Percentiles rank a stretch among this genome's conserved stretches.
Evolutionary conservation across 2,329 filamentous ascomycete genomes (phyloP).

Genomic region (Exophiala lecanii-corni): DNA sequence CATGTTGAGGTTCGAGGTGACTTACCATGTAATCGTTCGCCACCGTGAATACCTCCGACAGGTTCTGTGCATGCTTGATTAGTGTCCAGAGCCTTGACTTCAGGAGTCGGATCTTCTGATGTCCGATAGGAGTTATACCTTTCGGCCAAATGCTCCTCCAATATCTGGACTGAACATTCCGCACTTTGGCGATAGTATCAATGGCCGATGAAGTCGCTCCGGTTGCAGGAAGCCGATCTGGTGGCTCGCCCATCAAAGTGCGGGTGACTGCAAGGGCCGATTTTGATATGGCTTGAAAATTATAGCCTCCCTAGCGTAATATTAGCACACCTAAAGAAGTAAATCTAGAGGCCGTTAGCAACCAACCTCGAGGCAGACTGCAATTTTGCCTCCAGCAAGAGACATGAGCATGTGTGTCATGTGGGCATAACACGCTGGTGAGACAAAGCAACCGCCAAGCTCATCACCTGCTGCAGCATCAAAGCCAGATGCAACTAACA

Average conservation of each 20-base stretch:
- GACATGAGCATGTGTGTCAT: constrained; percentile 99
- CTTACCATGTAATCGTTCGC: constrained; percentile 60
- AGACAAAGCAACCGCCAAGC: constrained; percentile 87
- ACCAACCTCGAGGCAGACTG: constrained; percentile 74
- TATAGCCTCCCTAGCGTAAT: constrained; percentile 69
- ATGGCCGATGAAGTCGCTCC: constrained; percentile 50
- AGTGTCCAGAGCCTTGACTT: background rate
- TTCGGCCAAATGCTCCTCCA: constrained; percentile 86
- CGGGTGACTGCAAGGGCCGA: constrained; percentile 87
- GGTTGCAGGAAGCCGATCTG: constrained; percentile 53
- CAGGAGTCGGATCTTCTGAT: background rate
- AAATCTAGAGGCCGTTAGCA: no score
- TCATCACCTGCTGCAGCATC: constrained; percentile 93
- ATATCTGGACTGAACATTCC: constrained; percentile 58
- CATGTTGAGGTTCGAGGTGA: background rate
- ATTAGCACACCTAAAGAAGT: background rate
- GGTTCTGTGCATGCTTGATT: constrained; percentile 33
- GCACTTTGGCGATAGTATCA: constrained; percentile 53
- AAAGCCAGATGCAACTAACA: constrained; percentile 79
- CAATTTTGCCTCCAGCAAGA: constrained; percentile 79
- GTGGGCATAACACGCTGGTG: constrained; percentile 86
- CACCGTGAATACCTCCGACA: constrained; percentile 47
- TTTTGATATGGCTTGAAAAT: constrained; percentile 83
- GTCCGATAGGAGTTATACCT: constrained; percentile 26
- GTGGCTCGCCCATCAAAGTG: constrained; percentile 93